Conservation (phyloP, 345 rosid genomes). For the Gossypium bickii region DNA sequence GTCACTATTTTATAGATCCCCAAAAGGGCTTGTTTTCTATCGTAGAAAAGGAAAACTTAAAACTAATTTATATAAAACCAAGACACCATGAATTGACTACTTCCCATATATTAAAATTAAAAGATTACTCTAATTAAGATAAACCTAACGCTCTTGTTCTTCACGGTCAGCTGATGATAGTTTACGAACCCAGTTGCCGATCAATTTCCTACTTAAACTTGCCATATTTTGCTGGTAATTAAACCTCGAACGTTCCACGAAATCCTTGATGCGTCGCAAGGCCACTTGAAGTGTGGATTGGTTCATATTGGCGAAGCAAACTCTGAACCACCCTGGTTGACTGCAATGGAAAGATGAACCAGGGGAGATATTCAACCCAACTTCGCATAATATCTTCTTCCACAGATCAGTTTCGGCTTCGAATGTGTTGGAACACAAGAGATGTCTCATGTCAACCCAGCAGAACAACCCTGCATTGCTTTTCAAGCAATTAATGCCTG, state of each 20-base stretch:
- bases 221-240: neutral
- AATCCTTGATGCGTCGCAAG: conserved; percentile 42
- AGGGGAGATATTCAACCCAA: conserved; percentile 71
- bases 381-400: conserved; percentile 59
- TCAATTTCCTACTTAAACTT: conserved; percentile 29
- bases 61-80: neutral
- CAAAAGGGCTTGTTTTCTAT: neutral
- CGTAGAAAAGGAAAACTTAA: neutral
- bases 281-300: conserved; percentile 45
- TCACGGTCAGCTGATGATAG: conserved; percentile 23
- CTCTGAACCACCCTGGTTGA: conserved; percentile 89
- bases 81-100: no score
- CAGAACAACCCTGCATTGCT: conserved; percentile 82
- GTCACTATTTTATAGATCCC: neutral
- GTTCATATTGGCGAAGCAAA: conserved; percentile 74
- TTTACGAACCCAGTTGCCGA: conserved; percentile 40
- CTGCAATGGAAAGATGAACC: conserved; percentile 83
- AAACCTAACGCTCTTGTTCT: conserved; percentile 32
- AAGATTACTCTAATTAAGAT: no score
- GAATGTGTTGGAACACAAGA: conserved; percentile 49
- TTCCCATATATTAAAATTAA: no score
- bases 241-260: conserved; percentile 21
- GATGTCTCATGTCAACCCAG: conserved; percentile 80
- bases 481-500: conserved; percentile 52
- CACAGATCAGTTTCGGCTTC: conserved; percentile 71